Conservation (phyloP, 495 filamentous ascomycete species). For the Xylaria nigripes region DNA sequence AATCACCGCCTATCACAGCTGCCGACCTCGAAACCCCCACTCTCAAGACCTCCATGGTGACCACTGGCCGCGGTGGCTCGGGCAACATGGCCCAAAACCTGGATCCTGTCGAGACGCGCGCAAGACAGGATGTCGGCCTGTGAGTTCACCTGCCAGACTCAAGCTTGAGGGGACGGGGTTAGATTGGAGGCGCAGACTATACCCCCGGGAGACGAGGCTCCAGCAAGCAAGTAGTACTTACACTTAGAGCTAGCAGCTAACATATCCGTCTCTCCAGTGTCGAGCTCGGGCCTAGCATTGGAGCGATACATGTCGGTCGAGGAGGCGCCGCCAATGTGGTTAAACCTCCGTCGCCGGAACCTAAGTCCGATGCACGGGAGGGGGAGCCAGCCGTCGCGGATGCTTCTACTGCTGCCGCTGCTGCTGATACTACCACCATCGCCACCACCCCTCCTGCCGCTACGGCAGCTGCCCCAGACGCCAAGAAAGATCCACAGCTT, state of each 20-base stretch:
- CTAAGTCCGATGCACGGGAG: neutral
- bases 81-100: conserved; percentile 68
- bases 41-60: conserved; percentile 73
- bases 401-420: neutral
- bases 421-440: too few relatives aligned
- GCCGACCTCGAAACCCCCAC: conserved; percentile 69
- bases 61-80: conserved; percentile 58
- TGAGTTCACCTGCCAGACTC: conserved; percentile 21
- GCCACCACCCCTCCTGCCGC: conserved; percentile 14
- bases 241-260: neutral
- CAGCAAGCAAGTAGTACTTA: neutral
- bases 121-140: conserved; percentile 71
- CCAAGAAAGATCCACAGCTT: conserved; percentile 11
- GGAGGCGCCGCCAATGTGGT: conserved; percentile 52
- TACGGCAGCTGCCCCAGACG: conserved; percentile 16
- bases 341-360: conserved; percentile 14
- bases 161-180: neutral
- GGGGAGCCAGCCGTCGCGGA: neutral
- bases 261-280: conserved; percentile 23
- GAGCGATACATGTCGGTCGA: conserved; percentile 41
- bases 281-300: conserved; percentile 29
- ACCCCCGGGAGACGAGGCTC: neutral
- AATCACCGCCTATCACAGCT: conserved; percentile 38
- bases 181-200: neutral
- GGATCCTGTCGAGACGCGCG: conserved; percentile 61